Evolutionary conservation across 495 filamentous ascomycete species (phyloP).

Genomic region (Tuber calosporum): DNA sequence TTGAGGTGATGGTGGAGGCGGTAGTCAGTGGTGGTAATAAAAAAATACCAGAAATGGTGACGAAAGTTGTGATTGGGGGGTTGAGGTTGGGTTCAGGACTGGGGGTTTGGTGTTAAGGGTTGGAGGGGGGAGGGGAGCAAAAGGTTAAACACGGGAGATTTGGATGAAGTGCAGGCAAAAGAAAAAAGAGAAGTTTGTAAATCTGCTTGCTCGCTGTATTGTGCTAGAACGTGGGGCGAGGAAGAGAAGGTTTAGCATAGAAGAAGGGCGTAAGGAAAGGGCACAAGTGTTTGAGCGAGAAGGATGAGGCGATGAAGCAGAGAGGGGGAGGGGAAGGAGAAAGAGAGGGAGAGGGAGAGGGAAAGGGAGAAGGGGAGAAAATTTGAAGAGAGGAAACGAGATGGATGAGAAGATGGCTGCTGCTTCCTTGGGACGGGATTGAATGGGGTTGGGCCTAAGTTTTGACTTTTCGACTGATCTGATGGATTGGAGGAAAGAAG

Average conservation of each 20-base stretch:
- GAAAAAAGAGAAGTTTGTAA: conserved; percentile 1
- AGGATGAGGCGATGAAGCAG: conserved; percentile 5
- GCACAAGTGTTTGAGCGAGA: conserved; percentile 23
- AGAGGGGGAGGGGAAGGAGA: conserved; percentile 22
- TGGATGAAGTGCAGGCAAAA: conserved; percentile 2
- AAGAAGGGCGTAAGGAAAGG: neutral
- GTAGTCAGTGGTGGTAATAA: conserved; percentile 5
- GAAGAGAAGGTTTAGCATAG: neutral
- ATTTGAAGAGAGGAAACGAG: conserved; percentile 21
- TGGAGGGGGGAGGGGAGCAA: neutral
- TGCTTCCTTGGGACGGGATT: conserved; percentile 9
- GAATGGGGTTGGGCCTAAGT: conserved; percentile 6
- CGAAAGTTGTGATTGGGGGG: neutral
- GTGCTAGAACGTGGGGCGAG: neutral
- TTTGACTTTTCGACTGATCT: conserved; percentile 8
- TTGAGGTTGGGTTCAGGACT: neutral
- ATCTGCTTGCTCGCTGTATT: neutral
- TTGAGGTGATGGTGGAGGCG: conserved; percentile 24
- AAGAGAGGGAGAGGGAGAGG: conserved; percentile 17
- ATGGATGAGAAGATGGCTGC: conserved; percentile 30
- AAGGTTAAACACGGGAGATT: conserved; percentile 4
- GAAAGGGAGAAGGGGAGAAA: conserved; percentile 1
- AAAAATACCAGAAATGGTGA: neutral
- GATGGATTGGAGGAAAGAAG: conserved; percentile 29
- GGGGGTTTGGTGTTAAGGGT: neutral